Evolutionary conservation across 2,329 filamentous ascomycete species (phyloP).

Genomic region (Tolypocladium endophyticum): DNA sequence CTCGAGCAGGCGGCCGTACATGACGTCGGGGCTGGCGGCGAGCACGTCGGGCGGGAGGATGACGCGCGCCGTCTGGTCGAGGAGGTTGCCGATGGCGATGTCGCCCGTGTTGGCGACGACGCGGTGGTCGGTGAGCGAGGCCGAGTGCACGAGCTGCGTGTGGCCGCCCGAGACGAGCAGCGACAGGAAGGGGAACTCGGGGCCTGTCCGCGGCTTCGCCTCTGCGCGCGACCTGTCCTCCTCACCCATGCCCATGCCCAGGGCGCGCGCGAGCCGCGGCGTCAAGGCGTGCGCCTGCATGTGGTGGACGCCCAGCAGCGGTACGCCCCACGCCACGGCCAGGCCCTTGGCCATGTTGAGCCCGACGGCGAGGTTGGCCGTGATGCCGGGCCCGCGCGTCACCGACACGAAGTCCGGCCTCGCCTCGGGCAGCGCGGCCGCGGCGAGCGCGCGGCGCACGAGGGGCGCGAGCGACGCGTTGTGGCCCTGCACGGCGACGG

Average conservation of each 20-base stretch:
- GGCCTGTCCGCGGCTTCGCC: slow-evolving; percentile 19
- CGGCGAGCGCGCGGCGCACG: slow-evolving; percentile 49
- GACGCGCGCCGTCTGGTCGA: slow-evolving; percentile 76
- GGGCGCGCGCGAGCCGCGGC: slow-evolving; percentile 60
- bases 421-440: slow-evolving; percentile 30
- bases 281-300: slow-evolving; percentile 97
- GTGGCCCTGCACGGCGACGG: slow-evolving; percentile 66
- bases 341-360: slow-evolving; percentile 81
- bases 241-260: slow-evolving; percentile 25
- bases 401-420: slow-evolving; percentile 77
- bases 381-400: slow-evolving; percentile 86
- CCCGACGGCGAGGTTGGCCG: slow-evolving; percentile 64
- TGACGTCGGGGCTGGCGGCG: slow-evolving; percentile 46
- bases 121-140: slow-evolving; percentile 54
- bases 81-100: slow-evolving; percentile 77
- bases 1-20: slow-evolving; percentile 76
- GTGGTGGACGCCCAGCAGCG: slow-evolving; percentile 81
- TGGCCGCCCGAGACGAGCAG: slow-evolving; percentile 89
- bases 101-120: slow-evolving; percentile 67
- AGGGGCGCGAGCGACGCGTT: slow-evolving; percentile 58
- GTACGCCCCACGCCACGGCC: slow-evolving; percentile 70
- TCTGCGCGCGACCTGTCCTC: background rate
- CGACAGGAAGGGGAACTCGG: slow-evolving; percentile 74
- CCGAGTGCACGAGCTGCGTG: slow-evolving; percentile 72
- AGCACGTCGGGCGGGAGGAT: slow-evolving; percentile 58